phyloP scores from a whole-genome alignment of 805 yeast species.

The Isabelozyma pseudorhagii region DNA sequence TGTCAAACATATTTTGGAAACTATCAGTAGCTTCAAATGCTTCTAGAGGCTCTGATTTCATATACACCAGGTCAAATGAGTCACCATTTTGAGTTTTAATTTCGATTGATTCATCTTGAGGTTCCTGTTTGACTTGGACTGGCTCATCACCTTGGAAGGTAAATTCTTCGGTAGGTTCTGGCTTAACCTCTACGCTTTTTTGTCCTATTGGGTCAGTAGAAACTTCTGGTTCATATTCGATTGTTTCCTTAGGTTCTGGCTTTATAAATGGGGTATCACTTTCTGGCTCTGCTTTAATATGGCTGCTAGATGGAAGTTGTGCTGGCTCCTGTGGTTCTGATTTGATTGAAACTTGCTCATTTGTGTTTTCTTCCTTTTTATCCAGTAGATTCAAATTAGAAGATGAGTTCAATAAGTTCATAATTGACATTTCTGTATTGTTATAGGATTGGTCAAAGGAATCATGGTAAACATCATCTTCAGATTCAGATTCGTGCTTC shows the following conservation, averaged over 20 bases:
- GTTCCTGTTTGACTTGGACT: not conserved
- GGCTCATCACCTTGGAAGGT: not conserved
- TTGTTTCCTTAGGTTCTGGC: not conserved
- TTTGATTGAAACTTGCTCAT: not conserved
- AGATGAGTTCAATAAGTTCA: slow-evolving; percentile 31
- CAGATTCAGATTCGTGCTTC: slow-evolving; percentile 1
- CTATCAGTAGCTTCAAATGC: not conserved
- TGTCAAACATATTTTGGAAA: not conserved
- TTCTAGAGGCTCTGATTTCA: not conserved
- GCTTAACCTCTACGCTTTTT: not conserved
- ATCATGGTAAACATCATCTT: slow-evolving; percentile 17
- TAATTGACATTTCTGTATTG: slow-evolving; percentile 38
- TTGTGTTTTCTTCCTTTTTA: not conserved
- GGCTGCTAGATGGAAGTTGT: not conserved
- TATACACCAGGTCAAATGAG: not conserved
- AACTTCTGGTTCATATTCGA: not conserved
- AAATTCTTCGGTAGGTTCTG: not conserved
- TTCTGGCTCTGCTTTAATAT: not conserved
- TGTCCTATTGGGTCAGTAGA: too few species aligned
- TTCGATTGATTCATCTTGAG: not conserved
- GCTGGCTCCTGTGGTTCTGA: not conserved
- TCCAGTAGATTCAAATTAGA: not conserved
- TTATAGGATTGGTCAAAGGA: slow-evolving; percentile 34
- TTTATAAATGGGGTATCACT: not conserved
- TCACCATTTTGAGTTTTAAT: not conserved